A percentile compares a stretch with the other conserved stretches of the same genome.
Conservation (phyloP, 2,329 filamentous ascomycete genomes). For the Cytospora chrysosperma region DNA sequence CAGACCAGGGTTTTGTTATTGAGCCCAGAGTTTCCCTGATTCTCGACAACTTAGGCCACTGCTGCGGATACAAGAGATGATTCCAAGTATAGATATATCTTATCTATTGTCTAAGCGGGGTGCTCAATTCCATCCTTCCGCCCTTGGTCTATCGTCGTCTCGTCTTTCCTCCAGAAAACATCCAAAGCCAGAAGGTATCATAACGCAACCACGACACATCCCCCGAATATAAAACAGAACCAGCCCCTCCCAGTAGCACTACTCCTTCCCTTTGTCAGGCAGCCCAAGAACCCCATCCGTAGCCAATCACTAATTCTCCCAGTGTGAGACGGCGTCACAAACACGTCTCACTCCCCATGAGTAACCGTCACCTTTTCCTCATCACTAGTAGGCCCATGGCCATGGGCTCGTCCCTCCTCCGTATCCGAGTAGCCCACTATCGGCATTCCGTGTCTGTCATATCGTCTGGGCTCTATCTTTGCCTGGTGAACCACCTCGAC, state of each 20-base stretch:
- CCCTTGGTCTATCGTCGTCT: background rate
- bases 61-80: too few relatives aligned
- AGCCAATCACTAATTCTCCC: background rate
- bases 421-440: slow-evolving; percentile 46
- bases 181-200: background rate
- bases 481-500: slow-evolving; percentile 44
- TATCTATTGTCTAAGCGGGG: background rate
- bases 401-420: slow-evolving; percentile 25
- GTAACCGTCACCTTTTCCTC: slow-evolving; percentile 4
- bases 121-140: background rate
- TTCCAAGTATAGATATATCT: background rate
- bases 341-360: background rate
- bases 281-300: background rate
- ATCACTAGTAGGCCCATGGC: background rate
- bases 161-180: background rate
- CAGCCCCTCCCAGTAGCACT: background rate
- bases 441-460: slow-evolving; percentile 59
- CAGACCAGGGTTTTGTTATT: too few relatives aligned
- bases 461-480: slow-evolving; percentile 51
- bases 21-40: too few relatives aligned
- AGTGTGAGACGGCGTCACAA: background rate
- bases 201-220: background rate
- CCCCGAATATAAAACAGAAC: background rate
- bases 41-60: too few relatives aligned
- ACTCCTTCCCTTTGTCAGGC: background rate